Conservation (phyloP, 192 early-diverging fungal species). For the Coemansia sp. region DNA sequence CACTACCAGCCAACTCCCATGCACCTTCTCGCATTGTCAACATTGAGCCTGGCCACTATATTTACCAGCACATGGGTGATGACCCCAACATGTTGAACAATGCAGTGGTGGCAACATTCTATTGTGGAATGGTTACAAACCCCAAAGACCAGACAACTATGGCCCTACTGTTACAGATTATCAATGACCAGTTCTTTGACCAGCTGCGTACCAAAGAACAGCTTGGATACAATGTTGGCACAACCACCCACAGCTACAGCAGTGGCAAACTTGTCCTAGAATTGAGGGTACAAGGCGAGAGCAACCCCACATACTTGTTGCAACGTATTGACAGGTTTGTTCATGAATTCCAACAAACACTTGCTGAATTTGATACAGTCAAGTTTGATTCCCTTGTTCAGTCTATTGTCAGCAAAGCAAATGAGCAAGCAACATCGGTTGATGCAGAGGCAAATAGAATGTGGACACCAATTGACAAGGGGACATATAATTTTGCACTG, state of each 20-base stretch:
- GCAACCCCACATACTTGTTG: constrained; percentile 61
- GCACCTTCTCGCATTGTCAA: not conserved
- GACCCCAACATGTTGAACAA: constrained; percentile 80
- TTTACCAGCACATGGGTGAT: constrained; percentile 16
- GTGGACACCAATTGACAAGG: not conserved
- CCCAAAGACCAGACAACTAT: constrained; percentile 57
- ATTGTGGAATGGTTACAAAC: constrained; percentile 69
- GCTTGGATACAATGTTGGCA: constrained; percentile 58
- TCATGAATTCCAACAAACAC: constrained; percentile 32
- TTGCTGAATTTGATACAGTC: constrained; percentile 7
- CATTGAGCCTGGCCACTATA: constrained; percentile 31
- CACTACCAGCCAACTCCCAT: constrained; percentile 34
- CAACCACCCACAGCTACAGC: not conserved
- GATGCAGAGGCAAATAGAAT: not conserved
- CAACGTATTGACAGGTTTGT: constrained; percentile 64
- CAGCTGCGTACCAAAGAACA: constrained; percentile 86
- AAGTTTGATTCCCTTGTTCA: constrained; percentile 60
- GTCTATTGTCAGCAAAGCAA: not conserved
- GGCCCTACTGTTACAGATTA: constrained; percentile 67
- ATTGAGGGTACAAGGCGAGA: constrained; percentile 80
- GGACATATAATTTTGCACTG: not conserved
- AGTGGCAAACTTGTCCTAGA: constrained; percentile 31
- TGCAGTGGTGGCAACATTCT: constrained; percentile 72
- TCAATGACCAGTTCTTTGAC: constrained; percentile 81
- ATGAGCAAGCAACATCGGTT: not conserved